Conservation (phyloP, 2,329 filamentous ascomycete genomes). For the Pseudogymnoascus sp. region DNA sequence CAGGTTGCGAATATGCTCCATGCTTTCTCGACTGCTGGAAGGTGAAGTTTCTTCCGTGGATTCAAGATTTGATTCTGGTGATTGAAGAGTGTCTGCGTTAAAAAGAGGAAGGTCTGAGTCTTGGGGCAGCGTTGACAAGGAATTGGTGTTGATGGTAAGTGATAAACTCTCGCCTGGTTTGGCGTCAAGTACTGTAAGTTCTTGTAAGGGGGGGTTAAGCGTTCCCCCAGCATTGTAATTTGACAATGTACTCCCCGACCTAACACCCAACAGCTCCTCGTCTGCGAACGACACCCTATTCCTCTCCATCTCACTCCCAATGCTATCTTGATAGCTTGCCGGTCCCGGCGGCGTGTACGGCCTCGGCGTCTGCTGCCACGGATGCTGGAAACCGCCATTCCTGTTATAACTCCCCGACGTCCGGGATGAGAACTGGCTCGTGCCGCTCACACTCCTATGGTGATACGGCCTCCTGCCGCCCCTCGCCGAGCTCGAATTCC, state of each 20-base stretch:
- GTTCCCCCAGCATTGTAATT: neutral
- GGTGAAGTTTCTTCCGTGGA: conserved; percentile 15
- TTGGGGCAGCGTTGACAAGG: neutral
- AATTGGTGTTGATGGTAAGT: conserved; percentile 5
- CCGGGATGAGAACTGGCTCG: neutral
- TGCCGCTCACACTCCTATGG: neutral
- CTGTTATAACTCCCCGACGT: conserved; percentile 6
- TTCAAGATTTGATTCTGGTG: conserved; percentile 22
- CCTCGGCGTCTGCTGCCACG: conserved; percentile 51
- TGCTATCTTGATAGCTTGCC: neutral
- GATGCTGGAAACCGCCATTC: conserved; percentile 41
- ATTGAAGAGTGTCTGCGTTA: conserved; percentile 14
- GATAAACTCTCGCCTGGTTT: conserved; percentile 4
- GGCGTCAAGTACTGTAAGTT: conserved; percentile 5
- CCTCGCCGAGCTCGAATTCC: conserved; percentile 4
- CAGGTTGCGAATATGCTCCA: conserved; percentile 34
- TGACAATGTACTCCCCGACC: neutral
- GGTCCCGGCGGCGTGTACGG: conserved; percentile 42
- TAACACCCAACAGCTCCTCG: neutral
- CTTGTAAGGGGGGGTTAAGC: neutral
- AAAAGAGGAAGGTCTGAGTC: neutral
- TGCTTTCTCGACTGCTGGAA: conserved; percentile 20
- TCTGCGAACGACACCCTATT: neutral
- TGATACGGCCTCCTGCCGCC: conserved; percentile 1
- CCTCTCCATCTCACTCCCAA: neutral